Conservation (phyloP, 2,329 filamentous ascomycete genomes). For the Anthostomella pinea region DNA sequence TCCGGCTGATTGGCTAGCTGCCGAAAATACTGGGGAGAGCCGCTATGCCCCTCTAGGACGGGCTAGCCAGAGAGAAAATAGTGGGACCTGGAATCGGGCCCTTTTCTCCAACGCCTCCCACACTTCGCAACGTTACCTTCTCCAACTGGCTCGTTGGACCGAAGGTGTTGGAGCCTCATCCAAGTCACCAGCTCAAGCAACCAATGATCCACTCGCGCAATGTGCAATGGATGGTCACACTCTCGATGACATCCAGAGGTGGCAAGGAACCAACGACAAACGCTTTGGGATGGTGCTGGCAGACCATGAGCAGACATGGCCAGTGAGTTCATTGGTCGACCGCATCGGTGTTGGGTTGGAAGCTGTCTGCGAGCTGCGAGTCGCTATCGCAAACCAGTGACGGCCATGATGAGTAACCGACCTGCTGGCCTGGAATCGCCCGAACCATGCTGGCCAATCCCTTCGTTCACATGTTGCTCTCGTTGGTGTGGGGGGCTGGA, state of each 20-base stretch:
- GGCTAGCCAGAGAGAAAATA: too few relatives aligned
- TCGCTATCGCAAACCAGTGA: too few relatives aligned
- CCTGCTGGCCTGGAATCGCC: slow-evolving; percentile 14
- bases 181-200: slow-evolving; percentile 11
- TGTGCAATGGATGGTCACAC: slow-evolving; percentile 13
- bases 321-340: too few relatives aligned
- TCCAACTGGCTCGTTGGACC: slow-evolving; percentile 10
- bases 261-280: slow-evolving; percentile 1
- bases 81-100: background rate
- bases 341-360: background rate
- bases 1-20: too few relatives aligned
- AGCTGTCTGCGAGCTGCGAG: too few relatives aligned
- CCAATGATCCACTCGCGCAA: slow-evolving; percentile 4
- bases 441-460: slow-evolving; percentile 24
- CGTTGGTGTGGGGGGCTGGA: slow-evolving; percentile 15
- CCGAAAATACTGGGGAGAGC: too few relatives aligned
- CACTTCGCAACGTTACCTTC: slow-evolving; percentile 31
- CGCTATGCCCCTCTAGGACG: too few relatives aligned
- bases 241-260: slow-evolving; percentile 5
- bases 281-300: too few relatives aligned
- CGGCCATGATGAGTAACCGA: slow-evolving; percentile 1
- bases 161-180: slow-evolving; percentile 22
- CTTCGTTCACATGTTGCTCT: slow-evolving; percentile 27
- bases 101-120: too few relatives aligned
- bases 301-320: too few relatives aligned